Conservation (phyloP, 495 filamentous ascomycete species). For the Hyaloscypha finlandica region DNA sequence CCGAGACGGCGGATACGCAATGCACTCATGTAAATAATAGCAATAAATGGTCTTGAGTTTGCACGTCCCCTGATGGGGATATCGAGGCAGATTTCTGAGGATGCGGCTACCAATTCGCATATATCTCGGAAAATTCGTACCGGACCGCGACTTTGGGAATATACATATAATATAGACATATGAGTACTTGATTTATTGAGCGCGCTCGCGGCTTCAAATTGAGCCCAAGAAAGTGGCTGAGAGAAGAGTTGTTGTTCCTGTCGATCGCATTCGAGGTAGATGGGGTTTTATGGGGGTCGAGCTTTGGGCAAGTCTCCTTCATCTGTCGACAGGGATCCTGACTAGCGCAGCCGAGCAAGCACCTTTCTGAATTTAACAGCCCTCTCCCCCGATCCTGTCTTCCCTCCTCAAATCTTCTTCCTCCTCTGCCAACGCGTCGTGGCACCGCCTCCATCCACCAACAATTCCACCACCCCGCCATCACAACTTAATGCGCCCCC, state of each 20-base stretch:
- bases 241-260: constrained; percentile 1
- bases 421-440: constrained; percentile 26
- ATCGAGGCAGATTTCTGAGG: constrained; percentile 21
- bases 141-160: not conserved
- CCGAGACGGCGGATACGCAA: not conserved
- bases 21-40: not conserved
- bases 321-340: constrained; percentile 5
- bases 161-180: constrained; percentile 16
- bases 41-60: not conserved
- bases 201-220: constrained; percentile 24
- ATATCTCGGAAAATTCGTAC: constrained; percentile 5
- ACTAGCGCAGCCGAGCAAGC: constrained; percentile 18
- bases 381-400: constrained; percentile 2
- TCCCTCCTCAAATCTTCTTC: constrained; percentile 35
- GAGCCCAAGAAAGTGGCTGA: constrained; percentile 31
- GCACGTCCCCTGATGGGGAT: constrained; percentile 1
- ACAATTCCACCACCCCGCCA: constrained; percentile 18
- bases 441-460: constrained; percentile 10
- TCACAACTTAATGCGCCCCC: constrained; percentile 20
- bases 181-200: constrained; percentile 30
- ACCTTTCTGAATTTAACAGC: constrained; percentile 50
- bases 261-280: not conserved
- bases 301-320: constrained; percentile 2
- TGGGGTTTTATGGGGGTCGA: constrained; percentile 9
- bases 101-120: constrained; percentile 16